Evolutionary conservation across 495 filamentous ascomycete genomes (phyloP).

Genomic region (Xylaria cubensis): DNA sequence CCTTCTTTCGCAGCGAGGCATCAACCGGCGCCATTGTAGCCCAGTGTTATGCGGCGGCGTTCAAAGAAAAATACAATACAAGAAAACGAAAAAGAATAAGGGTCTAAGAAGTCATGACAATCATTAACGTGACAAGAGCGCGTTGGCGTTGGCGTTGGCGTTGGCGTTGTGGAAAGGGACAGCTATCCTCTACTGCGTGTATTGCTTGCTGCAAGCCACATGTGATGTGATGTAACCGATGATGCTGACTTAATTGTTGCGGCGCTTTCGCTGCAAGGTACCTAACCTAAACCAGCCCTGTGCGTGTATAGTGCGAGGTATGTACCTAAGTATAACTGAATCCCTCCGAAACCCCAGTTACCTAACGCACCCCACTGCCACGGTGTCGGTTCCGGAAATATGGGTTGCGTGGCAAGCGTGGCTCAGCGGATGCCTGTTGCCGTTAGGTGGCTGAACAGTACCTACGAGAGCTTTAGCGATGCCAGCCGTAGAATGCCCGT

Average conservation of each 20-base stretch:
- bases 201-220: neutral
- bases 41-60: neutral
- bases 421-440: neutral
- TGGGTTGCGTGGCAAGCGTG: neutral
- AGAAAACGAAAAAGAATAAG: neutral
- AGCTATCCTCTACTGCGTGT: neutral
- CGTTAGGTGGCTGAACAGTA: constrained; percentile 2
- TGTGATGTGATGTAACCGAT: neutral
- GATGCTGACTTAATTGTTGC: neutral
- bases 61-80: too few species aligned
- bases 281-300: neutral
- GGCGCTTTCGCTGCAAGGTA: constrained; percentile 7
- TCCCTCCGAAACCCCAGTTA: too few species aligned
- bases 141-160: neutral
- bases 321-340: neutral
- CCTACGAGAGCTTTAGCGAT: neutral
- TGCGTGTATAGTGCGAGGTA: neutral
- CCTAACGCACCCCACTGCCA: constrained; percentile 3
- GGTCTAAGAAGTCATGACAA: neutral
- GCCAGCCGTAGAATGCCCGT: neutral
- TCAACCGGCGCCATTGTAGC: constrained; percentile 54
- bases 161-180: neutral
- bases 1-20: constrained; percentile 70
- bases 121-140: neutral
- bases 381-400: neutral